phyloP scores from a whole-genome alignment of 2,329 filamentous ascomycete genomes.

The Trichoderma gracile region DNA sequence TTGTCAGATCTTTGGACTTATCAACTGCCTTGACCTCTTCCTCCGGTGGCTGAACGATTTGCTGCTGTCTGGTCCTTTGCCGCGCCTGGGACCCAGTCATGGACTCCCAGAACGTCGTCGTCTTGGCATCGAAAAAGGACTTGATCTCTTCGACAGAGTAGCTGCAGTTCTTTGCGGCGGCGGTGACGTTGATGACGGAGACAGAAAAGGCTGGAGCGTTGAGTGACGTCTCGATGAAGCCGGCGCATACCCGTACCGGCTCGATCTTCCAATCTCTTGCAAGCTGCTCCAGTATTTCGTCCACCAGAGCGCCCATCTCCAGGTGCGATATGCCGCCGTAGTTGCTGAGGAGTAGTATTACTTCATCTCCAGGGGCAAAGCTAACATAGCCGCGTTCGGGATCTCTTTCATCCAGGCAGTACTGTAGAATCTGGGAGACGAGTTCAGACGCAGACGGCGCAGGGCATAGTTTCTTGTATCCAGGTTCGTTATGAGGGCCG shows the following conservation, averaged over 20 bases:
- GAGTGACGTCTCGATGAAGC: constrained; percentile 69
- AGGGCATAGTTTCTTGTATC: constrained; percentile 57
- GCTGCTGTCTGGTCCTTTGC: constrained; percentile 43
- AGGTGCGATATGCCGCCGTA: constrained; percentile 60
- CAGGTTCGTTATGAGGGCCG: constrained; percentile 68
- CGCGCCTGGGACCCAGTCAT: constrained; percentile 49
- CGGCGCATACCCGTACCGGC: constrained; percentile 58
- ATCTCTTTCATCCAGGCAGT: constrained; percentile 60
- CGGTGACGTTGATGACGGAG: constrained; percentile 61
- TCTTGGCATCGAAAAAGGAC: constrained; percentile 63
- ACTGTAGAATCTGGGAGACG: constrained; percentile 57
- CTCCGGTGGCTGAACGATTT: constrained; percentile 44
- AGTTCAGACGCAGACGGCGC: constrained; percentile 51
- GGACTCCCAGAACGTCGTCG: constrained; percentile 58
- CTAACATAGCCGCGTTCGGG: constrained; percentile 52
- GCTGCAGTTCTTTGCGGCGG: constrained; percentile 46
- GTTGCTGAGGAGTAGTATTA: constrained; percentile 58
- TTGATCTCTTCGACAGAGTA: constrained; percentile 58
- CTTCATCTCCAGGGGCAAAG: constrained; percentile 50
- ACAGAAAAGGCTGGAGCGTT: constrained; percentile 72
- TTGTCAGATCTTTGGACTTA: constrained; percentile 45
- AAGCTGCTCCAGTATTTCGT: constrained; percentile 56
- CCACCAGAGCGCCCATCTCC: constrained; percentile 56
- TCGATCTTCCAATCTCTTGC: constrained; percentile 48
- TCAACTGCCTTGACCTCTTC: constrained; percentile 42